These are phyloP conservation scores for Phytophthora hibernalis DNA, from an alignment of 352 stramenopile genomes.

Conservation along the genomic window DNA sequence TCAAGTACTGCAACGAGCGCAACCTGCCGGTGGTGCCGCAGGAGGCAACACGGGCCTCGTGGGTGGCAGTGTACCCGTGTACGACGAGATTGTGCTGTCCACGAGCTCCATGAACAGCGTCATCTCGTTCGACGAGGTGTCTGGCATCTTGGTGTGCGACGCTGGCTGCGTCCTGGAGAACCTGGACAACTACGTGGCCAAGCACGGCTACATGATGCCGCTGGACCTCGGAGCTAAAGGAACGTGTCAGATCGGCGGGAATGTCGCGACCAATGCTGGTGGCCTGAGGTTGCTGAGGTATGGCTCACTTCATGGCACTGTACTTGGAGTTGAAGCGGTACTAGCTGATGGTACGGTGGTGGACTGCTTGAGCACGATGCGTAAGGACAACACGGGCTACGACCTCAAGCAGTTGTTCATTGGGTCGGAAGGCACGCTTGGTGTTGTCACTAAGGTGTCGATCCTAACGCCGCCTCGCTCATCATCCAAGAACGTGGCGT, in stretches of 20 bases:
- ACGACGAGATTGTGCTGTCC: slow-evolving; percentile 95
- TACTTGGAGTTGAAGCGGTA: slow-evolving; percentile 96
- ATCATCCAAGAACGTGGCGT: slow-evolving; percentile 78
- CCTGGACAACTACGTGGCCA: slow-evolving; percentile 90
- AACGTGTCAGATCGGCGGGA: slow-evolving; percentile 98
- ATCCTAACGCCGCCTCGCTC: slow-evolving; percentile 32
- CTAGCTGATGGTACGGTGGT: slow-evolving; percentile 91
- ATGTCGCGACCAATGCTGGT: slow-evolving; percentile 96
- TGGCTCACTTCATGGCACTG: slow-evolving; percentile 93
- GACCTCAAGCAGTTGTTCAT: slow-evolving; percentile 98
- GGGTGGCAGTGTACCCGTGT: slow-evolving; percentile 90
- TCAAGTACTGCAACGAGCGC: slow-evolving; percentile 94
- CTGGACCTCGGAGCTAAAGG: slow-evolving; percentile 98
- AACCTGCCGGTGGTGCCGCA: slow-evolving; percentile 94
- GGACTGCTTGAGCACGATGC: slow-evolving; percentile 92
- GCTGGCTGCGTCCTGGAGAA: slow-evolving; percentile 95
- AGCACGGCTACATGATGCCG: slow-evolving; percentile 92
- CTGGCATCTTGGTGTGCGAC: slow-evolving; percentile 85
- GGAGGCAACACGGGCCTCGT: slow-evolving; percentile 98
- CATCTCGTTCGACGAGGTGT: slow-evolving; percentile 90
- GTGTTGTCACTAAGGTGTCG: slow-evolving; percentile 87
- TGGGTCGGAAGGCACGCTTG: slow-evolving; percentile 96
- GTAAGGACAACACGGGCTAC: slow-evolving; percentile 99
- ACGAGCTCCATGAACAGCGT: slow-evolving; percentile 93
- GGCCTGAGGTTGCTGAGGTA: slow-evolving; percentile 95